Evolutionary conservation across 306 rosid genomes (phyloP), one percentile per base, ranked within the genome.

Genomic region (Ormosia emarginata): DNA sequence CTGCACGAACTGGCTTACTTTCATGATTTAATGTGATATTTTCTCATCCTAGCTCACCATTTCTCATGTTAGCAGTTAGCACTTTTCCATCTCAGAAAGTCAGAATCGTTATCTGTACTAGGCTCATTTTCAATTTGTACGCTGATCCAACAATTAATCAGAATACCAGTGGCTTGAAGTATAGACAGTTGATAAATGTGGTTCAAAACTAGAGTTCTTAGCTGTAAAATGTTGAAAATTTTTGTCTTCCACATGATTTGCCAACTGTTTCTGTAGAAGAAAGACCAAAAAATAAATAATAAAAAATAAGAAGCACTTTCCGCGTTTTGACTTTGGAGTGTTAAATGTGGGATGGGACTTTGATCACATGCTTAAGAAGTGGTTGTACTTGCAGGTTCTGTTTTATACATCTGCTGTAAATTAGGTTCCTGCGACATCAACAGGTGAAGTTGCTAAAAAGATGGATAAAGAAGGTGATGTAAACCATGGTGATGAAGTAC

Each of bases 381-480:
- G 61, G 52, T 40, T 70, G 73, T 68, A 37, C 7, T 68, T 81
- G 61, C 66, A 69, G 85, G 67, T 78, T 78, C 57, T 73, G 64
- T 53, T 14, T 9, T 13, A 29, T 61, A 56, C 37, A 57, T 68
- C 4, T 40, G 44, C 6, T 79, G 68, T 44, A 15, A 77, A 71
- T 47, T 58, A 77, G 67, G 61, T 63, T 78, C 58, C 70, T 15
- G 47, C 34, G 77, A 30, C 55, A 56, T 46, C 6, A 18, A 8
- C 47, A 4, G 52, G 85, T 33, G 65, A 56, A 59, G 77, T 44
- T 52, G 56, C 58, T 44, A 18, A 74, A 79, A 74, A 63, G 64
- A 85, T 85, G 92, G 79, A 80, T n/a, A 61, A 44, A 43, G 87
- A 82, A 36, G 82, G 49, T 57, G 14, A 18, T 43, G 65, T 40